Evolutionary conservation across 148 eudicot genomes (phyloP).

Genomic region (Dysphania ambrosioides): DNA sequence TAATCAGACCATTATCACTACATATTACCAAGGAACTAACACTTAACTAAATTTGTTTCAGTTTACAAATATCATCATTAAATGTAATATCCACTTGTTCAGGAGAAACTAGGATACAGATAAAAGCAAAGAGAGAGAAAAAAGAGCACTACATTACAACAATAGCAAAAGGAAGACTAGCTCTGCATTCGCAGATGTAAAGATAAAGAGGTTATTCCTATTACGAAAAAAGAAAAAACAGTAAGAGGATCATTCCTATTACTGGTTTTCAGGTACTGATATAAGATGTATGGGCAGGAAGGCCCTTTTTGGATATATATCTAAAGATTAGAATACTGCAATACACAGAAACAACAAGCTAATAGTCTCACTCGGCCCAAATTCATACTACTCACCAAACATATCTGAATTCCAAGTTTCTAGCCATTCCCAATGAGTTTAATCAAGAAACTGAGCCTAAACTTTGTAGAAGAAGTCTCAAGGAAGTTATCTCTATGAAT

Average conservation of each 20-base stretch:
- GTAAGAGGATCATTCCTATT: neutral
- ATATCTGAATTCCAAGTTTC: neutral
- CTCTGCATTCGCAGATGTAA: too few species aligned
- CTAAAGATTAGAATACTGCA: neutral
- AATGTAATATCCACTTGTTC: neutral
- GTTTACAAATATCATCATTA: neutral
- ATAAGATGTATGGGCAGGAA: neutral
- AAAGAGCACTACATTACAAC: too few species aligned
- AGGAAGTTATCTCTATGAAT: neutral
- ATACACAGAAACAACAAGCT: neutral
- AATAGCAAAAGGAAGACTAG: neutral
- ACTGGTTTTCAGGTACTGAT: neutral
- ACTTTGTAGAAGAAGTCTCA: neutral
- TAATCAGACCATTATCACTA: neutral
- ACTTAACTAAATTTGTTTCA: neutral
- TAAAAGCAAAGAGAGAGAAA: neutral
- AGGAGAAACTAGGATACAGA: neutral
- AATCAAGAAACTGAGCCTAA: neutral
- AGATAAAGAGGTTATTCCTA: too few species aligned
- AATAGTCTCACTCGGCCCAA: neutral
- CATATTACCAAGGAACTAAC: neutral
- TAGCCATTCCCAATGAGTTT: neutral
- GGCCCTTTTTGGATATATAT: neutral
- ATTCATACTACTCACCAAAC: neutral
- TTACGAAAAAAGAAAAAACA: too few species aligned